phyloP scores from a whole-genome alignment of 2,329 filamentous ascomycete genomes.

The Nannizzia gypsea region DNA sequence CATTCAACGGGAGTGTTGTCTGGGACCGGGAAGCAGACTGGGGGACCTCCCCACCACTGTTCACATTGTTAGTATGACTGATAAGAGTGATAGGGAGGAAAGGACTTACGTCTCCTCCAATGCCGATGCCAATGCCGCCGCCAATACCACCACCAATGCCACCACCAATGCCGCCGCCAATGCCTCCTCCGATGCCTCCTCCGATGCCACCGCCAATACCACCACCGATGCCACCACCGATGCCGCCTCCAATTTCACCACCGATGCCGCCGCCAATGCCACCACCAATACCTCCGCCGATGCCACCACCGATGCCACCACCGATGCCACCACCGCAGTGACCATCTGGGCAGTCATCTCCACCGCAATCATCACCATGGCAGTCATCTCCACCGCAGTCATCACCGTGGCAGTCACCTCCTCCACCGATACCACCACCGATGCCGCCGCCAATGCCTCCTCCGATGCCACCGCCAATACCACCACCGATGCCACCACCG shows the following conservation, averaged over 20 bases:
- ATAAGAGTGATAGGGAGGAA: not conserved
- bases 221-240: constrained; percentile 21
- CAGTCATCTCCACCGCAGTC: too few species aligned
- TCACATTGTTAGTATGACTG: not conserved
- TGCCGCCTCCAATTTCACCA: constrained; percentile 8
- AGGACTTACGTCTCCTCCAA: constrained; percentile 19
- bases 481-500: constrained; percentile 10
- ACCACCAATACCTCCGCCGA: not conserved
- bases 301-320: not conserved
- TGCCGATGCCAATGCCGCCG: constrained; percentile 26
- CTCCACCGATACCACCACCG: constrained; percentile 26
- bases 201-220: not conserved
- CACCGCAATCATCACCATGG: too few species aligned
- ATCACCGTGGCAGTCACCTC: too few species aligned
- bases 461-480: not conserved
- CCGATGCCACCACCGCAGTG: not conserved
- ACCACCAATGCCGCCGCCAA: constrained; percentile 2
- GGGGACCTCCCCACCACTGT: constrained; percentile 38
- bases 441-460: constrained; percentile 24
- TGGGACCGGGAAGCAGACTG: constrained; percentile 52
- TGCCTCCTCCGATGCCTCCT: constrained; percentile 6
- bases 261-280: not conserved
- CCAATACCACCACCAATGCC: constrained; percentile 17
- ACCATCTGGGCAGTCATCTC: not conserved
- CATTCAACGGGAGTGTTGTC: constrained; percentile 67